A percentile compares a stretch with the other conserved stretches of the same genome.
These are phyloP conservation scores for Pichia scutulata DNA, from an alignment of 805 yeast species.

Conservation along the genomic window DNA sequence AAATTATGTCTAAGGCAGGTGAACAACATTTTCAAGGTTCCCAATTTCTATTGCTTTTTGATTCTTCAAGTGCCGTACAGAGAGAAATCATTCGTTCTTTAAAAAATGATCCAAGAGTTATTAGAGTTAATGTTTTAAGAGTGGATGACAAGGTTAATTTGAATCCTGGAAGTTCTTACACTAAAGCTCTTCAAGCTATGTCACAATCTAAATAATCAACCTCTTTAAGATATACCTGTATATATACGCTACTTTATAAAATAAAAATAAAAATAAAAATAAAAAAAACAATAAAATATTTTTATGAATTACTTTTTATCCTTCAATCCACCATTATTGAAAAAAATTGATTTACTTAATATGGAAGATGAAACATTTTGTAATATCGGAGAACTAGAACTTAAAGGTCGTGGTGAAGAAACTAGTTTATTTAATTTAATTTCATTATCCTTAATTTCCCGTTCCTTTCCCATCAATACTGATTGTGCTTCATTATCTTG, in stretches of 20 bases:
- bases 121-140: constrained; percentile 67
- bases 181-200: constrained; percentile 31
- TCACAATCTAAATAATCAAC: constrained; percentile 5
- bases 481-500: constrained; percentile 7
- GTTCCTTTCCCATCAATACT: constrained; percentile 8
- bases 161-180: constrained; percentile 51
- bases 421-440: not conserved
- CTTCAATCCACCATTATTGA: not conserved
- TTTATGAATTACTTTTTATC: not conserved
- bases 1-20: constrained; percentile 74
- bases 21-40: constrained; percentile 88
- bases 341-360: not conserved
- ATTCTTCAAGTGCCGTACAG: constrained; percentile 79
- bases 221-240: not conserved
- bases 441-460: constrained; percentile 8
- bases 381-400: not conserved
- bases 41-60: constrained; percentile 81
- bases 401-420: not conserved
- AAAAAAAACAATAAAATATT: not conserved
- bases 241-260: not conserved
- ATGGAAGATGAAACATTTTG: not conserved
- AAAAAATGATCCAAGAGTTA: constrained; percentile 83
- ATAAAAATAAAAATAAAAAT: not conserved
- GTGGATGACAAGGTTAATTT: constrained; percentile 45
- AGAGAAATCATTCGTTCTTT: constrained; percentile 74